Conservation (phyloP, 768 basidiomycete species). For the Leccinum truebloodii region DNA sequence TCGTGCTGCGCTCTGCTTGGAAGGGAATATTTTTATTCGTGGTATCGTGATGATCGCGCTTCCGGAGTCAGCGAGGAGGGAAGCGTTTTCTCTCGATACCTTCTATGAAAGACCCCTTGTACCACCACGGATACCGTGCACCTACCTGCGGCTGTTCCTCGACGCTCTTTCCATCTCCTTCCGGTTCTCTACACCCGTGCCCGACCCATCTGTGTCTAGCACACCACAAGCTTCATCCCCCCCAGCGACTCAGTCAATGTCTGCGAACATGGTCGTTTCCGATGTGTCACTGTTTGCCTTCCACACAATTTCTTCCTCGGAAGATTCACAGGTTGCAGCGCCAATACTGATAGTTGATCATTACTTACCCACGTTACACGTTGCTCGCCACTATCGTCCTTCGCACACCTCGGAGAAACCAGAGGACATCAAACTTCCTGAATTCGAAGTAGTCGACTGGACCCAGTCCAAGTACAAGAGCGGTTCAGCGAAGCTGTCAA, state of each 20-base stretch:
- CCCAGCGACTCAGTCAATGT: slow-evolving; percentile 6
- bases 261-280: slow-evolving; percentile 25
- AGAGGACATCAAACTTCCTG: slow-evolving; percentile 43
- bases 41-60: slow-evolving; percentile 52
- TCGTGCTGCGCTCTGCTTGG: slow-evolving; percentile 33
- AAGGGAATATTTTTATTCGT: slow-evolving; percentile 38
- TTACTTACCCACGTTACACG: slow-evolving; percentile 61
- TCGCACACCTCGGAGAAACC: slow-evolving; percentile 25
- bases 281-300: slow-evolving; percentile 65
- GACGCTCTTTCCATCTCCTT: slow-evolving; percentile 35
- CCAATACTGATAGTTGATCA: slow-evolving; percentile 79
- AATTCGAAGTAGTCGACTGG: slow-evolving; percentile 65
- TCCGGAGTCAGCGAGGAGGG: slow-evolving; percentile 26
- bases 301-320: slow-evolving; percentile 23
- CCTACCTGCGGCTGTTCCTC: slow-evolving; percentile 56
- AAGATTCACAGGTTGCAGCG: slow-evolving; percentile 39
- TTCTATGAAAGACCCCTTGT: slow-evolving; percentile 64
- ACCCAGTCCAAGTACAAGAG: slow-evolving; percentile 43
- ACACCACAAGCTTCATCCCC: slow-evolving; percentile 4
- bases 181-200: slow-evolving; percentile 10
- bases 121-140: slow-evolving; percentile 49
- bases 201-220: slow-evolving; percentile 8
- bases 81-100: slow-evolving; percentile 21
- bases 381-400: slow-evolving; percentile 44
- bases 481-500: slow-evolving; percentile 54